Evolutionary conservation across 768 basidiomycete species (phyloP), one percentile per base, ranked within the genome.

Genomic region (Calvatia gigantea): DNA sequence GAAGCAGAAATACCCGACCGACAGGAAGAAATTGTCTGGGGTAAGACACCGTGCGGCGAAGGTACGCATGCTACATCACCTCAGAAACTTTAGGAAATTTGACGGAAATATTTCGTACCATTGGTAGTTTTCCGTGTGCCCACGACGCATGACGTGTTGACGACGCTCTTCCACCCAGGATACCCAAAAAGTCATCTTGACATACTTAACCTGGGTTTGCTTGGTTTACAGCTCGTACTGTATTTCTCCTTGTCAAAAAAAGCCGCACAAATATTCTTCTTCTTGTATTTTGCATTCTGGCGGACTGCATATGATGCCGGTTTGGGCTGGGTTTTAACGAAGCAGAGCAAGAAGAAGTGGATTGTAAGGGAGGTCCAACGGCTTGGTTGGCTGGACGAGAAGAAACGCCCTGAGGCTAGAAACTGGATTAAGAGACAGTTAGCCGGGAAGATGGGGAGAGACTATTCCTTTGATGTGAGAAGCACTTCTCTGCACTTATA

Each of bases 301-400:
- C 77, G 97, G 2, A 79, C 82, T 3, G 87, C 91, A 8, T 99
- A 99, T 67, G 91, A 99, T 69, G 87, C 82, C 29, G 96, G 96
- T 0, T 81, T 99, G 43, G 97, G 94, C 0, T 97, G 89, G 86
- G 82, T 98, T 9, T 76, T 99, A 55, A 92, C 92, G 8, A 89
- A 91, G 68, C 97, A 99, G 72, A 96, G 93, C 77, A 95, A 96
- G 75, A 86, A 84, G 72, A 88, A 84, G 64, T 98, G 93, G 90
- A 91, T 99, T 62, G 94, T 97, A 42, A 77, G 83, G 28, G 83
- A 87, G 62, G 78, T 98, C 1, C 82, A 89, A 54, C 74, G 79
- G 3, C 72, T 84, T 21, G 96, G 92, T 3, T 98, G 94, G 95
- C 81, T 99, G n/a, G 94, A 98, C 67, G 75, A 77, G 60, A 65